Evolutionary conservation across 23 red algal genomes (phyloP), one percentile per base, ranked within the genome.

Genomic region (Agarophyton chilense): DNA sequence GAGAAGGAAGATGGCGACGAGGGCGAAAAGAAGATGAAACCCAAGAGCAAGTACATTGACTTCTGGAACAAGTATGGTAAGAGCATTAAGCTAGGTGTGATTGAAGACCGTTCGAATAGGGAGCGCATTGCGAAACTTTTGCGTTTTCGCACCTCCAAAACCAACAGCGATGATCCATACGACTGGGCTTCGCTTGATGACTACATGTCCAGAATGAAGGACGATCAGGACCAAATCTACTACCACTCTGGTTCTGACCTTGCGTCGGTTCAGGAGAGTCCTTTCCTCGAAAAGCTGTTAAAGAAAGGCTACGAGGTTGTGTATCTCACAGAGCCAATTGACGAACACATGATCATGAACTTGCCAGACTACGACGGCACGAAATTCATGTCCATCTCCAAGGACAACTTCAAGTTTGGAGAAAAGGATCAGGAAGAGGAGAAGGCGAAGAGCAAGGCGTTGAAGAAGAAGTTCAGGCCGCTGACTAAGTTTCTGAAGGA

Each of bases 51-150:
- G 7, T 96, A 96, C 87, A 52, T 92, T 34, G 40, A 70, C 36
- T 98, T 98, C 77, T 98, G 91, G 91, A 98, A 94, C 35, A 79
- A 81, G 81, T 98, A 87, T 45, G 91, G 91, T 0, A 95, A 94
- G 78, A 88, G 85, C 63, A 65, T 98, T 45, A 98, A 98, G 73
- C 60, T 98, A 1, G 96, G 96, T 63, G 82, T 94, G 22, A 77
- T 98, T 47, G 96, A 98, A 63, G 96, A 98, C 72, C 4, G 17
- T 8, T 29, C 84, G 5, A 92, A 98, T 67, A 76, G 88, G 21
- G 72, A 45, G 24, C 84, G 90, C 28, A 72, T 98, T 36, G 80
- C 88, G 8, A 98, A 98, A 45, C 90, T 98, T 11, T 80, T 98
- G 46, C 91, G 96, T 18, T 98, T 94, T 78, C 52, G 83, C 12